A percentile compares a stretch with the other conserved stretches of the same genome.
Evolutionary conservation across 2,329 filamentous ascomycete genomes (phyloP).

Genomic region (Talaromyces funiculosus): DNA sequence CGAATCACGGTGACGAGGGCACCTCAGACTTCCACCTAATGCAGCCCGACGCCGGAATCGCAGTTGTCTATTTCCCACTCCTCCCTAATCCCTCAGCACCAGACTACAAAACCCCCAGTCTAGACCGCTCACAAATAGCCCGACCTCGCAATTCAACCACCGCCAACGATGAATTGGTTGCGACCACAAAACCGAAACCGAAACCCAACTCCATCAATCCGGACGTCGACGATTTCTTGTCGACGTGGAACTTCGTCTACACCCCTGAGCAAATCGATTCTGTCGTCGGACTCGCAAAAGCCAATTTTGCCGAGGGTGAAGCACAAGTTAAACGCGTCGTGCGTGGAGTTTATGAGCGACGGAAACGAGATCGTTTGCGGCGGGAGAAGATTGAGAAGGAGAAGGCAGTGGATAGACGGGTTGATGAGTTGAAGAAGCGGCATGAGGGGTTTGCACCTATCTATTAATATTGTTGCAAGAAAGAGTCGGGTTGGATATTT

Average conservation of each 20-base stretch:
- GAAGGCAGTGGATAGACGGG: neutral
- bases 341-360: constrained; percentile 85
- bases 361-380: constrained; percentile 55
- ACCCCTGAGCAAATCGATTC: constrained; percentile 83
- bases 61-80: constrained; percentile 86
- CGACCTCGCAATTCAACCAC: constrained; percentile 17
- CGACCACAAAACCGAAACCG: constrained; percentile 15
- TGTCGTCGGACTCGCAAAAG: constrained; percentile 72
- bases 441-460: constrained; percentile 13
- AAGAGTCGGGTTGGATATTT: neutral
- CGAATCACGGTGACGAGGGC: constrained; percentile 50
- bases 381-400: constrained; percentile 21
- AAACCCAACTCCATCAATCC: constrained; percentile 73
- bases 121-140: constrained; percentile 18
- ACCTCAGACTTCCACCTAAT: constrained; percentile 64
- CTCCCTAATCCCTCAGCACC: constrained; percentile 62
- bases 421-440: constrained; percentile 7
- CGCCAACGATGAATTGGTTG: neutral
- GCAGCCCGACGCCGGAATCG: constrained; percentile 74
- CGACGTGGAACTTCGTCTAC: constrained; percentile 98
- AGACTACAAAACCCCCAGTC: constrained; percentile 21
- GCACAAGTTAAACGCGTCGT: constrained; percentile 74
- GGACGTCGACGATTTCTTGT: constrained; percentile 75
- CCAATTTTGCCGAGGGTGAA: constrained; percentile 79
- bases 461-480: neutral